Conservation (phyloP, 169 alveolate species). For the Babesia bovis region DNA sequence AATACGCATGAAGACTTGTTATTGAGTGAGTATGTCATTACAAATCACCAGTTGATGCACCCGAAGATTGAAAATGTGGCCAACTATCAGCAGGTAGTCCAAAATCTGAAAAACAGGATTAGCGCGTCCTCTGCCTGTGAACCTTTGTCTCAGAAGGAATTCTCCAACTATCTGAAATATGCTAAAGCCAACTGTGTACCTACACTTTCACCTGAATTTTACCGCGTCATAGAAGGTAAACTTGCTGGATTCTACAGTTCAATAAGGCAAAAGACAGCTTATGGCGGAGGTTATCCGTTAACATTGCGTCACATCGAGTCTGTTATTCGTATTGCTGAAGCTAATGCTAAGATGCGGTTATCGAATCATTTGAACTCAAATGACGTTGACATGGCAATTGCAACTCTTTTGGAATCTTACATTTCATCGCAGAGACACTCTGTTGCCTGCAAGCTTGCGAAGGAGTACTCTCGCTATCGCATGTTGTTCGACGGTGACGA, state of each 20-base stretch:
- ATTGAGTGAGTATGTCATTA: constrained; percentile 95
- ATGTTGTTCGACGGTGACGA: constrained; percentile 83
- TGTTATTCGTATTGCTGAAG: constrained; percentile 94
- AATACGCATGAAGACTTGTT: constrained; percentile 91
- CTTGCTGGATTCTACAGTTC: constrained; percentile 88
- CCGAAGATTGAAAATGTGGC: constrained; percentile 84
- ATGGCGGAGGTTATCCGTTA: constrained; percentile 96
- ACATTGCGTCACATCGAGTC: constrained; percentile 96
- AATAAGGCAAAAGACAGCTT: constrained; percentile 91
- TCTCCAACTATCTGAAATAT: constrained; percentile 94
- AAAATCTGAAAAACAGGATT: constrained; percentile 69
- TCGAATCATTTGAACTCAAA: constrained; percentile 90
- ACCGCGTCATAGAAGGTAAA: constrained; percentile 76
- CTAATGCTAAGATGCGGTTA: constrained; percentile 94
- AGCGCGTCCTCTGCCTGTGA: constrained; percentile 79
- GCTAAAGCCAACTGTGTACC: constrained; percentile 92
- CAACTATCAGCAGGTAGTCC: constrained; percentile 75
- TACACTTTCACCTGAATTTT: constrained; percentile 71
- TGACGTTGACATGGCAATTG: constrained; percentile 97
- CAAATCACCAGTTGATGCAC: constrained; percentile 93
- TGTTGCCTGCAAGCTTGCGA: constrained; percentile 87
- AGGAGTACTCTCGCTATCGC: constrained; percentile 82
- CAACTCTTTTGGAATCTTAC: constrained; percentile 94
- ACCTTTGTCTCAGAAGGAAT: constrained; percentile 88
- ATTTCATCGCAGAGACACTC: constrained; percentile 92